Evolutionary conservation across 2,329 filamentous ascomycete genomes (phyloP), one percentile per base, ranked within the genome.

Genomic region (Volutella citrinella): DNA sequence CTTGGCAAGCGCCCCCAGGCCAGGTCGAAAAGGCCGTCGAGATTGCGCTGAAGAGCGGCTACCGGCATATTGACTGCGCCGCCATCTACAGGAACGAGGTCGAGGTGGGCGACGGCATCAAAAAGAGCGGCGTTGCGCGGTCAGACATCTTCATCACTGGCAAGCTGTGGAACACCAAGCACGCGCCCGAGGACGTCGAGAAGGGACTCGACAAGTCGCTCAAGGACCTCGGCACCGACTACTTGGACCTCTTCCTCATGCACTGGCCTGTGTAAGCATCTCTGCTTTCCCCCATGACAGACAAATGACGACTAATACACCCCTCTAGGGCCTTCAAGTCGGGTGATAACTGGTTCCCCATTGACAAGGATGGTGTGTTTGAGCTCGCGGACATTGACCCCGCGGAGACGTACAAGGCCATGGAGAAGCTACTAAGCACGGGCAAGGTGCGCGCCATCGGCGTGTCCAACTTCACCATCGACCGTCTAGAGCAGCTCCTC

Each of bases 281-380:
- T 19, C 21, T 3, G 19, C 13, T 15, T n/a, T 13, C 10, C 7
- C 18, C 5, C 6, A 8, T 19, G n/a, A 22, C 9, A 3, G 13
- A 5, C 2, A n/a, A 23, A 19, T 10, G n/a, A 16, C 12, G 23
- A n/a, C 28, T 36, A 27, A 36, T 21, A 7, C 9, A 28, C 6
- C 13, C 23, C 26, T n/a, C n/a, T n/a, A 60, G 61, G 12, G 70
- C 77, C 34, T 59, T 71, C 36, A 73, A 70, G 59, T 78, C 80
- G 58, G 75, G 79, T 45, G 53, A 54, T 23, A 55, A 61, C 25
- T 56, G 51, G 51, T 61, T 63, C 34, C 59, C 61, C 14, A 40
- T 70, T n/a, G 54, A 75, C 44, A 65, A 70, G 6, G 72, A 80
- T 59, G 82, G 80, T 70, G 68, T 80, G 55, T 83, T 82, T 59